Base-by-base conservation (phyloP, 495 filamentous ascomycete genomes). In the Tuber umbilicatum region DNA sequence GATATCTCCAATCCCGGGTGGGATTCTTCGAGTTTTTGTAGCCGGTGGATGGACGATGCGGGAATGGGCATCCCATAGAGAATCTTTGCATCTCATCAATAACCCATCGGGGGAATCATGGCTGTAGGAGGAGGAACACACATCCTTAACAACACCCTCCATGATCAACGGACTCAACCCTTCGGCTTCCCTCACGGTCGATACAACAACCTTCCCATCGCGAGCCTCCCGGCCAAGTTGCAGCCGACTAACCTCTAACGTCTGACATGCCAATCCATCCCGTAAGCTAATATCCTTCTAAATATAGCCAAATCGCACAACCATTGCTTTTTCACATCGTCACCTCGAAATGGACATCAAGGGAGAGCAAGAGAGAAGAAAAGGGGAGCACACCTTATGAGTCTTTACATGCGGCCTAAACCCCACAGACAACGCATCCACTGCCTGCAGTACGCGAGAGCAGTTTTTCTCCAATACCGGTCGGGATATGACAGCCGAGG, bases 391-490 rank as follows among this genome's bases (percentile, higher is more conserved):
- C 81, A 91, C 92, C 84, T 97, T 97, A 81, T 97, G 93, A 37
- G 92, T 92, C 80, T 97, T 97, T 73, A 95, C 89, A 83, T 97
- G 93, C 9, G 91, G 89, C 73, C 93, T 85, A 85, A 94, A 96
- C 38, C 86, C 87, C 37, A 94, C 85, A 1, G 85, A 86, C 6
- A 94, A 85, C 45, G 81, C 76, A 68, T 86, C 80, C 6, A 87
- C 86, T 0, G 91, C 88, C 70, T 89, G 84, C 21, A 93, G 87
- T 91, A 97, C 94, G 70, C 88, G 84, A 73, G 85, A 83, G 82
- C 93, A 97, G 80, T 96, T 94, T 23, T 85, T 84, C 42, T 86
- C 84, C 42, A 94, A 83, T 69, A 92, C 89, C 39, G 88, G 89
- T 5, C 87, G 76, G 84, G 96, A 92, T 12, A 97, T 82, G 38